phyloP scores from a whole-genome alignment of 1,284 basidiomycete species.

The Pterulicium gracile region DNA sequence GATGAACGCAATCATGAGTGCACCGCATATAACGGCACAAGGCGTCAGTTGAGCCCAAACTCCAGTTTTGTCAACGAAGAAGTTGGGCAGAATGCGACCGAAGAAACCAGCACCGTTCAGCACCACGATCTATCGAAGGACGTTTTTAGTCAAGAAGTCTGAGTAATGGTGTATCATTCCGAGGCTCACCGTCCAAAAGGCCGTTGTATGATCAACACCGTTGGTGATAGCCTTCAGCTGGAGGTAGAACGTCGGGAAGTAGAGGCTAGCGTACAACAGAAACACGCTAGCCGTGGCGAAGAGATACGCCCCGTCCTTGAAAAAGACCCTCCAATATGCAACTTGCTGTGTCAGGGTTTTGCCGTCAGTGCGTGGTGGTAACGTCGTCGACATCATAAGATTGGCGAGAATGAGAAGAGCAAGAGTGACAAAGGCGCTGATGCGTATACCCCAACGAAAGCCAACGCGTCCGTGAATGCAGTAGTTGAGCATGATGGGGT shows the following conservation, averaged over 20 bases:
- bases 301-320: conserved; percentile 3
- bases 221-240: conserved; percentile 4
- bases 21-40: conserved; percentile 2
- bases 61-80: conserved; percentile 8
- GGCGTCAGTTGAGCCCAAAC: conserved; percentile 8
- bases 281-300: conserved; percentile 1
- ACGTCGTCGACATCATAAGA: conserved; percentile 12
- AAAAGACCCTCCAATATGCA: conserved; percentile 4
- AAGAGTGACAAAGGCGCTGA: conserved; percentile 6
- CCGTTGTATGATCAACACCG: background rate
- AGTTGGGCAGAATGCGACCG: conserved; percentile 10
- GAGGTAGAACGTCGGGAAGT: conserved; percentile 6
- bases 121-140: conserved; percentile 1
- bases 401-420: conserved; percentile 9
- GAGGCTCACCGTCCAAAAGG: background rate
- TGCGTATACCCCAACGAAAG: conserved; percentile 16
- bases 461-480: conserved; percentile 13
- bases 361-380: conserved; percentile 4
- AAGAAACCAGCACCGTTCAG: conserved; percentile 10
- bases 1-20: background rate
- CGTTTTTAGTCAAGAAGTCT: background rate
- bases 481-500: background rate
- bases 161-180: background rate
- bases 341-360: background rate
- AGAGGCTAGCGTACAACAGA: conserved; percentile 1